Evolutionary conservation across 148 eudicot genomes (phyloP).

Genomic region (Dianthus caryophyllus): DNA sequence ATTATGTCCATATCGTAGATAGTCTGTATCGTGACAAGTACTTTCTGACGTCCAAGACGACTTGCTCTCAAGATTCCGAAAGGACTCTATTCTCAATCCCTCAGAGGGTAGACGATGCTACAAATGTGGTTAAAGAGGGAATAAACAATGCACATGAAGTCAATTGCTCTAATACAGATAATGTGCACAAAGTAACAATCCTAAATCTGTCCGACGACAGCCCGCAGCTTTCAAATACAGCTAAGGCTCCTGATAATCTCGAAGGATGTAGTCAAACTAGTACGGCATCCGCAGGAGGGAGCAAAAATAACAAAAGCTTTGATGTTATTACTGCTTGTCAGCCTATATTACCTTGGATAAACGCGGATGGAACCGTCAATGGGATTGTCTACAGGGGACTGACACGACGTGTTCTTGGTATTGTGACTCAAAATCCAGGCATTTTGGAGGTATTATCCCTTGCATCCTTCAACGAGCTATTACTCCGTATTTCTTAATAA

Average conservation of each 20-base stretch:
- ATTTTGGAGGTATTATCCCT: conserved; percentile 55
- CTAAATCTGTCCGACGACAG: conserved; percentile 58
- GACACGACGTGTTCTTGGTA: conserved; percentile 73
- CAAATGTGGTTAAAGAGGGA: conserved; percentile 21
- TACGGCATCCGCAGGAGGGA: conserved; percentile 23
- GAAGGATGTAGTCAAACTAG: conserved; percentile 31
- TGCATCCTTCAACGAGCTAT: neutral
- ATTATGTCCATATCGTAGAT: conserved; percentile 66
- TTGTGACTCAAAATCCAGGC: conserved; percentile 86
- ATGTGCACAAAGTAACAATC: conserved; percentile 65
- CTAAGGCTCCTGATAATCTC: conserved; percentile 20
- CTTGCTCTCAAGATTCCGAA: conserved; percentile 33
- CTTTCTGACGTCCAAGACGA: conserved; percentile 57
- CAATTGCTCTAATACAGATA: conserved; percentile 26
- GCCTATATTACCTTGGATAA: conserved; percentile 93
- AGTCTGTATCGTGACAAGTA: conserved; percentile 78
- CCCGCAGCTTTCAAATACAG: conserved; percentile 32
- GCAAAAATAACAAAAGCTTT: conserved; percentile 25
- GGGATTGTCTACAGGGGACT: conserved; percentile 69
- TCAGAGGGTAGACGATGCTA: conserved; percentile 23
- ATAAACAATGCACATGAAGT: conserved; percentile 25
- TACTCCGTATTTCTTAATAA: too few relatives aligned
- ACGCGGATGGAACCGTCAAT: conserved; percentile 88
- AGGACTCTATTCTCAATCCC: conserved; percentile 18
- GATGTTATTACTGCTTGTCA: conserved; percentile 29